Evolutionary conservation across 2,329 filamentous ascomycete genomes (phyloP), one percentile per base, ranked within the genome.

Genomic region (Aureobasidium leucospermi): DNA sequence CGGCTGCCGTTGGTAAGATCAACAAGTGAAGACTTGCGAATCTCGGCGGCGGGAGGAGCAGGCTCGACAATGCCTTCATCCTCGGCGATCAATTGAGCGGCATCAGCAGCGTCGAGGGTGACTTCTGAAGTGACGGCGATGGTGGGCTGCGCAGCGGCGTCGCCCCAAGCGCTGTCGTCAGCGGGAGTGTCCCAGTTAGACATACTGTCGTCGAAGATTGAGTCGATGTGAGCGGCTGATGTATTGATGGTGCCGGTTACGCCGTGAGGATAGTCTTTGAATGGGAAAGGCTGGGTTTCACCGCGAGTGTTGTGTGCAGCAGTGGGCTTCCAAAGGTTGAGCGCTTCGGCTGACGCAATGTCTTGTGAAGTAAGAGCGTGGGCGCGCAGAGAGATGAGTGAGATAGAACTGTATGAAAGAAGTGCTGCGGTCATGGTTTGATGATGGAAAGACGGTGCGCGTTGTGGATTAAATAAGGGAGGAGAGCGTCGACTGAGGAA

Each of bases 241-340:
- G 36, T 42, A 15, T 4, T 16, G 29, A 43, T 41, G 23, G 19
- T 6, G 4, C 34, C 43, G 32, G 28, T 28, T 1, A 47, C 41
- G 15, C 55, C 42, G 2, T n/a, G 19, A 3, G n/a, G 16, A 19
- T 45, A 56, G 4, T 39, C 4, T 3, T 19, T 10, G n/a, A 58
- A 48, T 2, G 55, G 55, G 10, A 48, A 58, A 4, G 55, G 55
- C 13, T 58, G 55, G 6, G 55, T 58, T 1, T 41, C 13, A 11
- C 55, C 55, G 23, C 10, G 23, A 13, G 11, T 10, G 34, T 58
- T 43, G 5, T 9, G 32, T 16, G 47, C 32, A 6, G 55, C 55
- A 19, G 55, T 16, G 7, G 55, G 43, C 4, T 13, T 23, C 55
- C 55, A 58, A n/a, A 58, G 55, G 28, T 58, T 58, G 32, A 48